Base-by-base conservation (phyloP, 2,329 filamentous ascomycete genomes). In the Penicillium sp. region DNA sequence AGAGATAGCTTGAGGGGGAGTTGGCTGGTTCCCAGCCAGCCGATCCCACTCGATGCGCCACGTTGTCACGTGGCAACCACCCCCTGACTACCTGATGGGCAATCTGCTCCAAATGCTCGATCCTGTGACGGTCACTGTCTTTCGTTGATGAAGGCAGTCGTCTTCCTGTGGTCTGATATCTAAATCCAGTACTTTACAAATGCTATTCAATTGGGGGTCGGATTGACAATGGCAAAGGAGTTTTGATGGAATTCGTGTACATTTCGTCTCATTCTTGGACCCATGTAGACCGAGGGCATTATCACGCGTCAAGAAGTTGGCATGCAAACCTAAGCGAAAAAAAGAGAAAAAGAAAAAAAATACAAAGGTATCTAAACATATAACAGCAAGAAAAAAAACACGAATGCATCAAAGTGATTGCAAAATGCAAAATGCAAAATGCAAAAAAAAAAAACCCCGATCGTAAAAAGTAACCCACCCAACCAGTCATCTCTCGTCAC, bases 21-120 rank as follows among this genome's bases (percentile, higher is more conserved):
- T 33, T 48, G 50, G 33, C 46, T 39, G 50, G 49, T 46, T 54
- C 57, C 61, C 53, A 64, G 53, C 55, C 63, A 61, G 59, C 57
- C 52, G 50, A 56, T 56, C 54, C 40, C 54, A 53, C 46, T 53
- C 38, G 47, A 54, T 47, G 56, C 55, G 53, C 55, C 55, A 58
- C 55, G 27, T 39, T 45, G 59, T 66, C 63, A 66, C 63, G 63
- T 66, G 63, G 52, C 39, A 41, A 18, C 27, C 26, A 42, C 27
- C 25, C 32, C 33, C 41, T 53, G 29, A 11, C 29, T 32, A 32
- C 29, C 29, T 18, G 18, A 18, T 18, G 18, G 18, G 18, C 18
- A 18, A 18, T 18, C 18, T 18, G 18, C 18, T 18, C 18, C 18
- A 18, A 18, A 18, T 18, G 18, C 18, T 18, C 18, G 18, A 18